Conservation (phyloP, 2,329 filamentous ascomycete genomes). For the Trichoderma oligosporum region DNA sequence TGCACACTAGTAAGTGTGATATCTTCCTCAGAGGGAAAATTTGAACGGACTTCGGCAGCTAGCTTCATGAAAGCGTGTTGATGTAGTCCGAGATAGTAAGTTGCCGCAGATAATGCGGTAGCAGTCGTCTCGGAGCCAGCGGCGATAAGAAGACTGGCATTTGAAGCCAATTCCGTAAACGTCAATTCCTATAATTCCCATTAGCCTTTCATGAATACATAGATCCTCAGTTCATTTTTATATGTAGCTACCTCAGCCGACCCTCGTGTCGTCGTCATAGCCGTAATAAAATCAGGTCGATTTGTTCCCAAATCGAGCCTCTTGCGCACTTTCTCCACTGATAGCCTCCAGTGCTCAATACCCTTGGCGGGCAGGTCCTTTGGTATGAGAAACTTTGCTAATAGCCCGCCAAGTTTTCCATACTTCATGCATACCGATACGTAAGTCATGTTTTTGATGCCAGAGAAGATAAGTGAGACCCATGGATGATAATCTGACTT, state of each 20-base stretch:
- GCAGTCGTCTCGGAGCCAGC: conserved; percentile 35
- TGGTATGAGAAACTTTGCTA: background rate
- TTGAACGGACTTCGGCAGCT: conserved; percentile 31
- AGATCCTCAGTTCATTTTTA: background rate
- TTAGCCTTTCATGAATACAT: background rate
- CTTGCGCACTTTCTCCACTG: background rate
- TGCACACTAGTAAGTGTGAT: conserved; percentile 20
- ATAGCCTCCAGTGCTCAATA: background rate
- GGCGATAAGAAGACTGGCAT: conserved; percentile 23
- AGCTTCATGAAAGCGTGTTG: conserved; percentile 31
- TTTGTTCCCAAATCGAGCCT: background rate
- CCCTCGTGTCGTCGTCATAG: background rate
- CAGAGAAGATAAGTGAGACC: conserved; percentile 26
- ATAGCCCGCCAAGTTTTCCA: background rate
- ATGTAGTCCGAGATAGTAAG: conserved; percentile 31
- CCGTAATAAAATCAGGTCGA: conserved; percentile 5
- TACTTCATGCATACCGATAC: background rate
- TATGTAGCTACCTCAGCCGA: background rate
- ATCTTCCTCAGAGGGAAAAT: conserved; percentile 17
- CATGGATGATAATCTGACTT: conserved; percentile 26
- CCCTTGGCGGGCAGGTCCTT: background rate
- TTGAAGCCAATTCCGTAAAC: conserved; percentile 16
- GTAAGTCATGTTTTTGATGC: conserved; percentile 5
- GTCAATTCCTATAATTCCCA: conserved; percentile 1
- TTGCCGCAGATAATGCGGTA: conserved; percentile 28